phyloP scores from a whole-genome alignment of 2,329 filamentous ascomycete genomes.

The Boeremia lycopersici region DNA sequence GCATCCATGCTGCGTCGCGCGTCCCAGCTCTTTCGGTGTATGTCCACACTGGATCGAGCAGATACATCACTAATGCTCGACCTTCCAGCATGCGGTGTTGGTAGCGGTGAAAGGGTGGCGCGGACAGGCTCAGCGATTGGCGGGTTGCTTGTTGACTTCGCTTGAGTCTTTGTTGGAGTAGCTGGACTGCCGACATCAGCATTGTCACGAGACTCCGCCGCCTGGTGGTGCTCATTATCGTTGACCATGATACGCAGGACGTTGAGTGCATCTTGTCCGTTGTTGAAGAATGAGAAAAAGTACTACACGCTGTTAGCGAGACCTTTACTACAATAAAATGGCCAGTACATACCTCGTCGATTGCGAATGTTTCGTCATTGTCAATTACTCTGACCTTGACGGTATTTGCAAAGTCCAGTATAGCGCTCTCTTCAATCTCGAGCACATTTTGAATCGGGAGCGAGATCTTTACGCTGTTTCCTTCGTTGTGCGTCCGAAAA shows the following conservation, averaged over 20 bases:
- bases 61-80: conserved; percentile 53
- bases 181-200: conserved; percentile 22
- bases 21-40: conserved; percentile 48
- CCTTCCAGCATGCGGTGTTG: conserved; percentile 38
- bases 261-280: conserved; percentile 80
- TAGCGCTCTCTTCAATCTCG: conserved; percentile 88
- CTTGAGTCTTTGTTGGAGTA: conserved; percentile 16
- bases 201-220: conserved; percentile 12
- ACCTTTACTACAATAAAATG: neutral
- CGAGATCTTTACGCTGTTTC: conserved; percentile 95
- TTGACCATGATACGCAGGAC: conserved; percentile 76
- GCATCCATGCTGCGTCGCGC: conserved; percentile 44
- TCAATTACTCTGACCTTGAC: conserved; percentile 93
- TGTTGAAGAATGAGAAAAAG: conserved; percentile 94
- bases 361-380: conserved; percentile 90
- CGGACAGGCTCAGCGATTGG: conserved; percentile 49
- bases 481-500: conserved; percentile 93
- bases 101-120: conserved; percentile 52
- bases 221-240: conserved; percentile 58
- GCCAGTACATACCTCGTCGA: conserved; percentile 76
- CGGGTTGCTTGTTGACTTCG: conserved; percentile 26
- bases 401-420: conserved; percentile 90
- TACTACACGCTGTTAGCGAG: conserved; percentile 61
- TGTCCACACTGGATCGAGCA: conserved; percentile 48
- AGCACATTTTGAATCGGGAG: conserved; percentile 87